These are phyloP conservation scores for Cinnamomum micranthum DNA, from an alignment of 164 flowering plant species.

Conservation along the genomic window DNA sequence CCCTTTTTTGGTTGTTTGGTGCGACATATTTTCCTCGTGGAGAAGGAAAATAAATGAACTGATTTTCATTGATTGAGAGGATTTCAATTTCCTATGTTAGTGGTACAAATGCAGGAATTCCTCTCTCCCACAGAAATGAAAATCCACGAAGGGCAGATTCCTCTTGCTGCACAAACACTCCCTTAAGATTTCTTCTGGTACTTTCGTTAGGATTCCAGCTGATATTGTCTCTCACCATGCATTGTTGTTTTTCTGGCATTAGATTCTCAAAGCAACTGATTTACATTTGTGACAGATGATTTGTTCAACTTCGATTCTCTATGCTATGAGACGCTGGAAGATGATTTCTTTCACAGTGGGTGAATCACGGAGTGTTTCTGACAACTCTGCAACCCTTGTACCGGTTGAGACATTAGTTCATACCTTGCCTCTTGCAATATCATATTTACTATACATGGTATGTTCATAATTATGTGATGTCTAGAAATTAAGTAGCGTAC, in stretches of 20 bases:
- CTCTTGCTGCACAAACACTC: too few species aligned
- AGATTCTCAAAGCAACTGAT: background rate
- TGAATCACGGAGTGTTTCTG: conserved; percentile 30
- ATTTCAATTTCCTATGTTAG: too few species aligned
- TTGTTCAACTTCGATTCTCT: conserved; percentile 59
- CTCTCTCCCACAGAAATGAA: too few species aligned
- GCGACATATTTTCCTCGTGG: too few species aligned
- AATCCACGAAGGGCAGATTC: too few species aligned
- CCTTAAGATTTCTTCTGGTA: background rate
- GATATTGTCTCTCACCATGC: background rate
- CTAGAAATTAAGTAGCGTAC: background rate
- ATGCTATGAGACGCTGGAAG: conserved; percentile 53
- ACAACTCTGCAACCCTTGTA: conserved; percentile 30
- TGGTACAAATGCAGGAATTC: too few species aligned
- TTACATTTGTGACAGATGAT: conserved; percentile 35
- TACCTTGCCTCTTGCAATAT: conserved; percentile 58
- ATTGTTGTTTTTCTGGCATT: background rate
- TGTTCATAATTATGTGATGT: conserved; percentile 8
- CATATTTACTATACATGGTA: conserved; percentile 88
- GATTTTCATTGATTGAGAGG: too few species aligned
- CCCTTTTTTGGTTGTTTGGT: too few species aligned
- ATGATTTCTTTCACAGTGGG: conserved; percentile 51
- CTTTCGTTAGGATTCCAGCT: background rate
- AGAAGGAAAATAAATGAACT: too few species aligned
- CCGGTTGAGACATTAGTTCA: conserved; percentile 50